Conservation (phyloP, 1,284 basidiomycete genomes). For the Moesziomyces antarcticus region DNA sequence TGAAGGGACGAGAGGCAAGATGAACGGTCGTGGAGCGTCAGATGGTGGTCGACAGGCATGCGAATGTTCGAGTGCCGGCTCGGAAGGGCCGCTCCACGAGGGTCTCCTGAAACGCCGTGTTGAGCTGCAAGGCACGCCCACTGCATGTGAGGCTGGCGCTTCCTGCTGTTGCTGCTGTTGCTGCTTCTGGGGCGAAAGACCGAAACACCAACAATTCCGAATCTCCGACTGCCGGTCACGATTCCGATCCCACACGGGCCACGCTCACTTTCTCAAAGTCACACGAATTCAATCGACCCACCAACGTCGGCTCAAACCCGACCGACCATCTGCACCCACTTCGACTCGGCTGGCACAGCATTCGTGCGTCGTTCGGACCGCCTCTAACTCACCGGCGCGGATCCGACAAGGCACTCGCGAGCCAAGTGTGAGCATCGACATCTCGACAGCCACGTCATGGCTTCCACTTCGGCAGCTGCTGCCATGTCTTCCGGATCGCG, state of each 20-base stretch:
- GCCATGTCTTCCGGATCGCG: constrained; percentile 10
- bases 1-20: too few relatives aligned
- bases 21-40: not conserved
- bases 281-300: too few relatives aligned
- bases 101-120: not conserved
- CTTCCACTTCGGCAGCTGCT: constrained; percentile 7
- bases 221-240: not conserved
- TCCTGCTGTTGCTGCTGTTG: too few relatives aligned
- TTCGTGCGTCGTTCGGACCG: not conserved
- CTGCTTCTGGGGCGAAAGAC: too few relatives aligned
- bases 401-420: not conserved
- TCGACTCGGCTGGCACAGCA: too few relatives aligned
- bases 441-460: constrained; percentile 1
- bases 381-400: too few relatives aligned
- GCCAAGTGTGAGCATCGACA: not conserved
- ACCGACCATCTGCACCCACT: too few relatives aligned
- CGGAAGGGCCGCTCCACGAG: not conserved
- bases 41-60: not conserved
- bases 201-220: not conserved
- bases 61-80: not conserved
- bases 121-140: not conserved
- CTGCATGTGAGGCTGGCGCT: not conserved
- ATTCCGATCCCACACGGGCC: not conserved
- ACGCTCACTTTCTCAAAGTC: not conserved
- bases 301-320: too few relatives aligned